Conservation (phyloP, 345 rosid genomes). For the Balakata baccata region DNA sequence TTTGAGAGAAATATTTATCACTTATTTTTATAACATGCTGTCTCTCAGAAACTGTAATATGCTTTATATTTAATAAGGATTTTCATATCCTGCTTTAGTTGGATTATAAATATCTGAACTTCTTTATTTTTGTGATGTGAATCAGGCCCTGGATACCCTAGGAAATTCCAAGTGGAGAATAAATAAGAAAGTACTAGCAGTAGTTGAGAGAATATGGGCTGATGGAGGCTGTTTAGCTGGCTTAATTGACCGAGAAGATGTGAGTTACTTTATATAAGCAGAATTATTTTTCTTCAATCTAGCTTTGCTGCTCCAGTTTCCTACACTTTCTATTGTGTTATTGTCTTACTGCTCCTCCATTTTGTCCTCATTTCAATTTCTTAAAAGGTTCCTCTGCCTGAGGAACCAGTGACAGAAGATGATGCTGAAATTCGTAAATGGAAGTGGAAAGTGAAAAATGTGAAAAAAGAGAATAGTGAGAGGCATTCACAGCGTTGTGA, state of each 20-base stretch:
- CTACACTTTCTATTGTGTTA: not conserved
- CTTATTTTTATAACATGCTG: not conserved
- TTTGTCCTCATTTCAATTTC: constrained; percentile 7
- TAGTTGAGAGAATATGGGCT: constrained; percentile 92
- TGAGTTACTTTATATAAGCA: constrained; percentile 34
- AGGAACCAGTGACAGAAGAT: constrained; percentile 70
- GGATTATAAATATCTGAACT: constrained; percentile 16
- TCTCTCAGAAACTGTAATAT: not conserved
- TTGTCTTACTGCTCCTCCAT: not conserved
- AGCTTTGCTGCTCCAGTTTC: not conserved
- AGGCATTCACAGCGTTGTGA: constrained; percentile 95
- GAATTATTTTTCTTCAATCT: constrained; percentile 11
- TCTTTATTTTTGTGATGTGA: constrained; percentile 17
- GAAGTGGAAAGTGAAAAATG: constrained; percentile 75
- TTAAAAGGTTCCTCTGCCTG: constrained; percentile 66
- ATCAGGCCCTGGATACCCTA: constrained; percentile 89
- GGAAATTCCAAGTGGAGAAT: constrained; percentile 96
- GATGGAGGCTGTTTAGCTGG: constrained; percentile 76
- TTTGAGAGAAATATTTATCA: constrained; percentile 31
- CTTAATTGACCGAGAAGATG: constrained; percentile 88
- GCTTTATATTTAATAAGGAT: not conserved
- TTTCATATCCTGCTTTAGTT: constrained; percentile 8
- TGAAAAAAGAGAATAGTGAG: constrained; percentile 72
- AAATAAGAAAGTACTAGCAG: constrained; percentile 72
- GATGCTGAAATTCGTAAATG: constrained; percentile 59